A percentile compares a stretch with the other conserved stretches of the same genome.
Conservation (phyloP, 768 basidiomycete genomes). For the Lepiota venenata region DNA sequence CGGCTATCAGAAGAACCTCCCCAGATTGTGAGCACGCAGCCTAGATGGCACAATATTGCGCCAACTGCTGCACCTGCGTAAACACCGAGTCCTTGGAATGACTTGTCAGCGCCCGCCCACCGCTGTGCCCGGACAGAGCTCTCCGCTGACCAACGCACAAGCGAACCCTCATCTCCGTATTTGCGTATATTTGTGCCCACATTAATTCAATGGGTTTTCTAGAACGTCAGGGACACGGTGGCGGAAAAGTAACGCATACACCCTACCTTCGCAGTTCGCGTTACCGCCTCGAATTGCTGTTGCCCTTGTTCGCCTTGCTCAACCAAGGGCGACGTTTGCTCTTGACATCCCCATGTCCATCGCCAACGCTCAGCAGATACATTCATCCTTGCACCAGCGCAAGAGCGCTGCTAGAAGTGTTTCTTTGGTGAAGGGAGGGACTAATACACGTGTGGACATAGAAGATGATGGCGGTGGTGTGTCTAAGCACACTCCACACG, state of each 20-base stretch:
- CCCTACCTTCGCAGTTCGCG: too few relatives aligned
- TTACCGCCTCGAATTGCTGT: not conserved
- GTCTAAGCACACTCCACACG: conserved; percentile 7
- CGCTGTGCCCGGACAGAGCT: too few relatives aligned
- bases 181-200: not conserved
- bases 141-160: too few relatives aligned
- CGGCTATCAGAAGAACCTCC: too few relatives aligned
- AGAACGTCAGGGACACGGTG: conserved; percentile 1
- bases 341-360: not conserved
- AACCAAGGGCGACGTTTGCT: conserved; percentile 2
- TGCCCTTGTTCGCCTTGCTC: conserved; percentile 4
- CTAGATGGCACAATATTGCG: too few relatives aligned
- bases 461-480: conserved; percentile 14
- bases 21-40: too few relatives aligned
- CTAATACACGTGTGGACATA: conserved; percentile 9
- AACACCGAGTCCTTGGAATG: too few relatives aligned
- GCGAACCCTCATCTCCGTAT: not conserved
- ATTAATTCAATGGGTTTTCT: not conserved
- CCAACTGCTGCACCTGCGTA: too few relatives aligned
- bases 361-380: conserved; percentile 8
- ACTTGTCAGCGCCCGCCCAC: too few relatives aligned
- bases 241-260: not conserved
- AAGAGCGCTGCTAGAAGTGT: conserved; percentile 11
- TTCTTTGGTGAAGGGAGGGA: not conserved
- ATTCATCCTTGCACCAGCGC: conserved; percentile 33